phyloP scores from a whole-genome alignment of 208 protist species.

The Trypanosoma melophagium region DNA sequence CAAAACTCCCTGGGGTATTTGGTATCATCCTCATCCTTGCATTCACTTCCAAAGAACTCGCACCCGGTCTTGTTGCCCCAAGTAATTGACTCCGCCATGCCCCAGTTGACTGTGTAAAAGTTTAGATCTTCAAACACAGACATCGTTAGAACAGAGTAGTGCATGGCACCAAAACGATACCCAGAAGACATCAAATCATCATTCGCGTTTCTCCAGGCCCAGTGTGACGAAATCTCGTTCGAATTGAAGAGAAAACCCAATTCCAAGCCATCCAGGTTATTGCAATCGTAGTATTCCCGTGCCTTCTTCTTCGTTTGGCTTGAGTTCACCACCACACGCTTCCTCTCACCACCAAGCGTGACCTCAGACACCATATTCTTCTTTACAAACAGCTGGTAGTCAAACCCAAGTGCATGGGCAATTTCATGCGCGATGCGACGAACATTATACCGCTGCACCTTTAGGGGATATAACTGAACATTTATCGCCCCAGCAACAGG shows the following conservation, averaged over 20 bases:
- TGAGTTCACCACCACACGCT: constrained; percentile 5
- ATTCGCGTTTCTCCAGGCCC: constrained; percentile 25
- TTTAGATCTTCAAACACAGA: constrained; percentile 26
- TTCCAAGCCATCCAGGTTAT: constrained; percentile 23
- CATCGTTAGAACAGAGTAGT: constrained; percentile 29
- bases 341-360: not conserved
- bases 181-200: constrained; percentile 27
- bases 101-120: constrained; percentile 29
- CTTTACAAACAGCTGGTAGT: not conserved
- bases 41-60: constrained; percentile 22
- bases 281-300: constrained; percentile 21
- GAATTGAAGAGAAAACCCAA: no score
- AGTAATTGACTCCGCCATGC: constrained; percentile 24
- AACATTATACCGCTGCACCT: constrained; percentile 12
- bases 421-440: constrained; percentile 58
- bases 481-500: constrained; percentile 45
- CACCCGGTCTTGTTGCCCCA: constrained; percentile 29
- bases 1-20: constrained; percentile 31
- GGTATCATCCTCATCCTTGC: constrained; percentile 8
- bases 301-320: constrained; percentile 6
- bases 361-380: constrained; percentile 3
- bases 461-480: constrained; percentile 35
- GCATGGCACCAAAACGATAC: not conserved
- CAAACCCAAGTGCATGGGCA: constrained; percentile 67
- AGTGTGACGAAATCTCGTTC: constrained; percentile 17